Conservation (phyloP, 768 basidiomycete genomes). For the Boletellus emodensis region DNA sequence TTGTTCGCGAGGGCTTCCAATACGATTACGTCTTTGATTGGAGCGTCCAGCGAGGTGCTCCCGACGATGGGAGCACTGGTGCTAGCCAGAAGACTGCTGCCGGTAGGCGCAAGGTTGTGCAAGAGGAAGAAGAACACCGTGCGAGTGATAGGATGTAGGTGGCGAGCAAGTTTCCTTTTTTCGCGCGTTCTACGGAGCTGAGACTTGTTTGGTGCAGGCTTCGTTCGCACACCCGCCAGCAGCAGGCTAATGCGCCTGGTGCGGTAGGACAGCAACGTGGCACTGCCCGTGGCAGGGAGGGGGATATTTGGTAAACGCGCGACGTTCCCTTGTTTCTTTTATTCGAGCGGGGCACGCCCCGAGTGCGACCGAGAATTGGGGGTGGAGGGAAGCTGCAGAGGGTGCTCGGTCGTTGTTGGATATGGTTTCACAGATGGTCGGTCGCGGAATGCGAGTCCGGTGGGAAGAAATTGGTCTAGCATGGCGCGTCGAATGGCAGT, state of each 20-base stretch:
- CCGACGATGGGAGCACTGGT: slow-evolving; percentile 60
- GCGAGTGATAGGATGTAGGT: slow-evolving; percentile 80
- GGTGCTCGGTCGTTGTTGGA: slow-evolving; percentile 34
- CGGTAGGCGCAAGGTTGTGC: slow-evolving; percentile 74
- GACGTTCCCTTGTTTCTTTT: slow-evolving; percentile 27
- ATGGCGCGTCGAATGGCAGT: slow-evolving; percentile 20
- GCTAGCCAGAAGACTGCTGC: slow-evolving; percentile 59
- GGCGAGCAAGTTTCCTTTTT: slow-evolving; percentile 18
- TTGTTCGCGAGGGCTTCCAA: slow-evolving; percentile 96
- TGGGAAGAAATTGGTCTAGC: slow-evolving; percentile 19
- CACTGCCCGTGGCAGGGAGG: slow-evolving; percentile 39
- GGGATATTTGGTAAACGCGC: slow-evolving; percentile 43
- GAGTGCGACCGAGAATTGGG: slow-evolving; percentile 43
- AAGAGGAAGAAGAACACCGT: slow-evolving; percentile 82
- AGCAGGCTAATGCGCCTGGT: slow-evolving; percentile 53
- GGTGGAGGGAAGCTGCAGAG: slow-evolving; percentile 33
- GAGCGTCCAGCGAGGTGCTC: slow-evolving; percentile 78
- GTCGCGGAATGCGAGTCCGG: slow-evolving; percentile 23
- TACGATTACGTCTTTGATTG: slow-evolving; percentile 99
- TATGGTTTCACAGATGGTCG: slow-evolving; percentile 34
- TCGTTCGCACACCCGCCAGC: slow-evolving; percentile 82
- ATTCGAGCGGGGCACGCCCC: slow-evolving; percentile 38
- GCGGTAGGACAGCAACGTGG: slow-evolving; percentile 45
- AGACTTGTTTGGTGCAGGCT: slow-evolving; percentile 48
- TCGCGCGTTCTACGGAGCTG: slow-evolving; percentile 10